These are phyloP conservation scores for Fusarium tricinctum DNA, from an alignment of 2,329 filamentous ascomycete genomes.

Conservation along the genomic window DNA sequence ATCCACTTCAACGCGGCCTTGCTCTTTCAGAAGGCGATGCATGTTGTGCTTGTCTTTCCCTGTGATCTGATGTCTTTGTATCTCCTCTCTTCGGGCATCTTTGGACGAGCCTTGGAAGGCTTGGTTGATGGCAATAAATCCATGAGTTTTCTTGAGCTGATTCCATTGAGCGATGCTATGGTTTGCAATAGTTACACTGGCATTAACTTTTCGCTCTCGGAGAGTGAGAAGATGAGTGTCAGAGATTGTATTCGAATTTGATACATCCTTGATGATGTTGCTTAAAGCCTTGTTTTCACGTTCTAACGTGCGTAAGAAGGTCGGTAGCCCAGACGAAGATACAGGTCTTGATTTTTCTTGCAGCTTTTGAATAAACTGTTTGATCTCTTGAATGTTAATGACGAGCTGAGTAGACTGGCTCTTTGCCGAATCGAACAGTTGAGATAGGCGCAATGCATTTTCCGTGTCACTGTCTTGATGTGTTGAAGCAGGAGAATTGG, in stretches of 20 bases:
- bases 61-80: conserved; percentile 42
- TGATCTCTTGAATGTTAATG: conserved; percentile 20
- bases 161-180: conserved; percentile 51
- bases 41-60: conserved; percentile 49
- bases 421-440: conserved; percentile 37
- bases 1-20: conserved; percentile 54
- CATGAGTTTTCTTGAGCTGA: conserved; percentile 52
- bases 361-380: conserved; percentile 12
- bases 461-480: conserved; percentile 5
- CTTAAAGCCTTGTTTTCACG: conserved; percentile 29
- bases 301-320: conserved; percentile 30
- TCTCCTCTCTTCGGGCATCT: conserved; percentile 45
- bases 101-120: conserved; percentile 53
- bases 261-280: conserved; percentile 26
- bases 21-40: conserved; percentile 53
- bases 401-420: conserved; percentile 18
- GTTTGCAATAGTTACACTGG: conserved; percentile 41
- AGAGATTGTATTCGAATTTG: conserved; percentile 13
- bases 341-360: conserved; percentile 31
- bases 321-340: conserved; percentile 30
- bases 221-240: conserved; percentile 18
- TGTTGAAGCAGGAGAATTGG: not conserved
- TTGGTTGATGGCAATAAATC: conserved; percentile 52
- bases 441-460: conserved; percentile 13
- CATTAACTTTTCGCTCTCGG: conserved; percentile 45